Base-by-base conservation (phyloP, 306 rosid species). In the Quercus ilex region DNA sequence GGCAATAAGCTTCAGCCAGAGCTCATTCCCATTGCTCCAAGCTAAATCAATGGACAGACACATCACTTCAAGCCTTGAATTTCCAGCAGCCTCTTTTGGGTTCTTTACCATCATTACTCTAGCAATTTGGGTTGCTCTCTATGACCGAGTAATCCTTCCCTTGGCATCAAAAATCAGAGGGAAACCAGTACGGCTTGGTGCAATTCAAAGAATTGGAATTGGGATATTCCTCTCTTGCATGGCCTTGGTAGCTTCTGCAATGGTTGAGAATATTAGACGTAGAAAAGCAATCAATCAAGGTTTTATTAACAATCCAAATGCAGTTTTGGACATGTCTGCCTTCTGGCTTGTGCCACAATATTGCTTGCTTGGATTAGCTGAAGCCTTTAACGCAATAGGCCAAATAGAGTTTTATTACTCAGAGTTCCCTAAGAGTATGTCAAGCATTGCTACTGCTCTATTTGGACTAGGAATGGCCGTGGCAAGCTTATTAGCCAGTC, bases 341-440 rank as follows among this genome's bases (percentile, higher is more conserved):
- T 58, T 85, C 78, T 91, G 97, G 97, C 90, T 91, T 59, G 52
- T 89, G 4, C 88, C 88, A 6, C 97, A 89, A 9, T 57, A 81
- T 21, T 55, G 79, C 74, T 56, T 89, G 77, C 28, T 30, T 51
- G 97, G 97, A 7, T 84, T 89, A 3, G 92, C 87, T 8, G 93
- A 91, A 78, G 97, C 97, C 60, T 85, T 88, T 17, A 91, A 77
- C 20, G 80, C 78, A 1, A 85, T 91, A 6, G 97, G 86, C 33
- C 93, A 91, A 74, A 81, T 87, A 2, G 97, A 91, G 83, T 88
- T 91, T 77, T 90, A 88, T 78, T 92, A 90, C 67, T 73, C 89
- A 1, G 94, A 90, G 78, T 90, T 92, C 30, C 97, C 97, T 0
- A 84, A 86, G 68, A 88, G 90, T 18, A 90, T 92, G 94, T 85